Percentiles rank a stretch among this genome's conserved stretches.
phyloP scores from a whole-genome alignment of 257 asterid species.

The Leonotis leonurus region DNA sequence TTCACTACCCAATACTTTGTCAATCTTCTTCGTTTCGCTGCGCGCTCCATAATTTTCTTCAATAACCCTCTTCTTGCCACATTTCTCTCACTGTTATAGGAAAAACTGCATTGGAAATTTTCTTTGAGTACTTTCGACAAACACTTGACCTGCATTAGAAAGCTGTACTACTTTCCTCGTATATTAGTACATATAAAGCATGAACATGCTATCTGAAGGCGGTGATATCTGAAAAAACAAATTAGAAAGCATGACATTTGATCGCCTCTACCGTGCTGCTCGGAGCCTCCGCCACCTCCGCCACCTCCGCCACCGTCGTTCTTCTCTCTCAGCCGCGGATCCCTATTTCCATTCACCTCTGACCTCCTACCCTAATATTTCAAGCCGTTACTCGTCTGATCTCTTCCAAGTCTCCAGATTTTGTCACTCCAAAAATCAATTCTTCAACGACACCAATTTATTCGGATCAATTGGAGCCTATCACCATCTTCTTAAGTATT shows the following conservation, averaged over 20 bases:
- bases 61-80: too few relatives aligned
- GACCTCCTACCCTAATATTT: background rate
- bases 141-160: background rate
- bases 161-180: too few relatives aligned
- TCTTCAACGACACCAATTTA: slow-evolving; percentile 1
- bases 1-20: too few relatives aligned
- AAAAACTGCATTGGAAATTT: background rate
- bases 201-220: background rate
- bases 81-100: background rate
- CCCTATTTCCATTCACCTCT: background rate
- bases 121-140: background rate
- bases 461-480: slow-evolving; percentile 25
- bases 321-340: slow-evolving; percentile 15
- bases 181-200: background rate
- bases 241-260: slow-evolving; percentile 9
- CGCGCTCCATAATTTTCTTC: too few relatives aligned
- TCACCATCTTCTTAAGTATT: slow-evolving; percentile 21
- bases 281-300: slow-evolving; percentile 23
- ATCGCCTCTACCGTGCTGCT: slow-evolving; percentile 24
- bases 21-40: too few relatives aligned
- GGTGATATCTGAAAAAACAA: background rate
- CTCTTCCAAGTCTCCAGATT: slow-evolving; percentile 9
- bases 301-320: slow-evolving; percentile 15
- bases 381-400: slow-evolving; percentile 10
- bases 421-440: slow-evolving; percentile 10